A percentile compares a stretch with the other conserved stretches of the same genome.
Conservation (phyloP, 2,329 filamentous ascomycete species). For the Chrysosporium queenslandicum region DNA sequence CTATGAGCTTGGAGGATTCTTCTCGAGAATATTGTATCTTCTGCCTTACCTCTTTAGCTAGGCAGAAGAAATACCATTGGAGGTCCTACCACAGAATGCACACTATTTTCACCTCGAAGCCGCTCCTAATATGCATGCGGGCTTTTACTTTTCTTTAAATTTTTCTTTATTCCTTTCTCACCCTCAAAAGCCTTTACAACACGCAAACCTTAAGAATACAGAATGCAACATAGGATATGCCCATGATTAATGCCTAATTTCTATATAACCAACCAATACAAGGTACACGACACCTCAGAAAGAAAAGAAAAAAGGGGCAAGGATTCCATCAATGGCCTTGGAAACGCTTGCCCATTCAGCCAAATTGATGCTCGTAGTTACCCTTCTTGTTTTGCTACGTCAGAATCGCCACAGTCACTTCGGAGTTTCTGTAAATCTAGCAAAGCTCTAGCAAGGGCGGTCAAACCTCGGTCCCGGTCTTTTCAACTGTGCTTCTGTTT, state of each 20-base stretch:
- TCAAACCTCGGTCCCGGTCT: neutral
- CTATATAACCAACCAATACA: neutral
- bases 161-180: neutral
- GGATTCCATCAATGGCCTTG: neutral
- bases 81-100: too few relatives aligned
- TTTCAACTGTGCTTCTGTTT: constrained; percentile 6
- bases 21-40: too few relatives aligned
- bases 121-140: too few relatives aligned
- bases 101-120: too few relatives aligned
- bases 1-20: neutral
- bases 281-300: neutral
- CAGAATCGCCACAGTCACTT: too few relatives aligned
- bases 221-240: neutral
- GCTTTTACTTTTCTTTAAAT: too few relatives aligned
- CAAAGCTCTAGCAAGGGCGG: neutral
- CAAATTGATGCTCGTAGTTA: neutral
- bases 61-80: too few relatives aligned
- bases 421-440: too few relatives aligned
- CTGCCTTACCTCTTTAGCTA: too few relatives aligned
- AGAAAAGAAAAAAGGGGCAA: neutral
- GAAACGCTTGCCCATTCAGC: neutral
- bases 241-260: neutral
- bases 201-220: neutral
- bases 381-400: too few relatives aligned
- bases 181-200: neutral